These are phyloP conservation scores for Diaporthe humulicola DNA, from an alignment of 2,329 filamentous ascomycete species.

Conservation along the genomic window DNA sequence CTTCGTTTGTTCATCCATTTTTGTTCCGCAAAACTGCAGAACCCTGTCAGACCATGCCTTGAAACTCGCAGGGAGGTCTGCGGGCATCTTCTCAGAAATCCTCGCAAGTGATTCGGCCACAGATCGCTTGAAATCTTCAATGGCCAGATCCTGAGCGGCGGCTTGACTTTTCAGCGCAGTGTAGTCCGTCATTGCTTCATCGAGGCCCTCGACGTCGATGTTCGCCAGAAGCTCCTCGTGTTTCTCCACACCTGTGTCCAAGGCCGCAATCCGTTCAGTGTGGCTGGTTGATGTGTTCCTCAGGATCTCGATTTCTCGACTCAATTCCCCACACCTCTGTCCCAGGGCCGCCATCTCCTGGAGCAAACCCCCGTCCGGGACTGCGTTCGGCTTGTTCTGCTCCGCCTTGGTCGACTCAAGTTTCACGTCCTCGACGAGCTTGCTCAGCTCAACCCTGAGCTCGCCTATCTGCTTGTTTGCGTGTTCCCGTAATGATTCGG, in stretches of 20 bases:
- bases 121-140: conserved; percentile 15
- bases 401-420: conserved; percentile 15
- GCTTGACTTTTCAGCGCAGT: conserved; percentile 10
- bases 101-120: background rate
- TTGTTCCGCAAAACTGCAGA: background rate
- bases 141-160: background rate
- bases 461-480: background rate
- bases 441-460: background rate
- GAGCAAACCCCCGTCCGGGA: background rate
- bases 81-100: background rate
- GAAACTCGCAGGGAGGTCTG: conserved; percentile 5
- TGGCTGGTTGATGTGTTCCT: conserved; percentile 2
- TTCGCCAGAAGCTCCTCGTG: conserved; percentile 11
- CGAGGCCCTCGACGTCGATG: conserved; percentile 27
- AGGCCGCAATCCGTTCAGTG: background rate
- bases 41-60: conserved; percentile 19
- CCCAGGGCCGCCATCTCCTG: conserved; percentile 1
- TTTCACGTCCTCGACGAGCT: background rate
- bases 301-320: background rate
- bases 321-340: background rate
- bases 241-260: conserved; percentile 13
- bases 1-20: background rate
- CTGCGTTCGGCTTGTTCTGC: background rate
- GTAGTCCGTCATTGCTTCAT: conserved; percentile 17
- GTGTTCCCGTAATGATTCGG: background rate